phyloP scores from a whole-genome alignment of 345 rosid species.

The Pistacia vera region DNA sequence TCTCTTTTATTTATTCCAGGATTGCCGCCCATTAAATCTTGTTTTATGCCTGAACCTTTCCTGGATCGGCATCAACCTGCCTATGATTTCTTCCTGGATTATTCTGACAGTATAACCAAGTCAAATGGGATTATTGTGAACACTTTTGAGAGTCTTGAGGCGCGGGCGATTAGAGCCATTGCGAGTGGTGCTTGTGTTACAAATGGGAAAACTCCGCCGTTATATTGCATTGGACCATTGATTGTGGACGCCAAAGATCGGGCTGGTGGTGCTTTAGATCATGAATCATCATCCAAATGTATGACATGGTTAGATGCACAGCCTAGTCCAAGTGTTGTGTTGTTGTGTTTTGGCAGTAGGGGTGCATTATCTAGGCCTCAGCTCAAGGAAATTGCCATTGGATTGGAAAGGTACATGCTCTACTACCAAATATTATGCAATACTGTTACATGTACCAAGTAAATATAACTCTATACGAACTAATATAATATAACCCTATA shows the following conservation, averaged over 20 bases:
- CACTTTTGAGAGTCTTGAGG: constrained; percentile 31
- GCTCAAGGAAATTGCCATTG: constrained; percentile 23
- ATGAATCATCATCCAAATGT: background rate
- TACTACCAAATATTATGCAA: too few relatives aligned
- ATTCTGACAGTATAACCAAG: background rate
- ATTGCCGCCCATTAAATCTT: constrained; percentile 33
- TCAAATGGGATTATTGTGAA: too few relatives aligned
- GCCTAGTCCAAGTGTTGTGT: constrained; percentile 28
- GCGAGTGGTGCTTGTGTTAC: constrained; percentile 17
- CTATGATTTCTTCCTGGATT: constrained; percentile 16
- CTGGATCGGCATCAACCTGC: constrained; percentile 26
- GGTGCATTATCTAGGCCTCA: constrained; percentile 14
- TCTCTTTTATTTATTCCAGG: constrained; percentile 27
- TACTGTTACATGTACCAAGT: too few relatives aligned
- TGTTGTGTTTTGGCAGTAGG: constrained; percentile 29
- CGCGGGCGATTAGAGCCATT: constrained; percentile 25
- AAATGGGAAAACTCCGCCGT: constrained; percentile 14
- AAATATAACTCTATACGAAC: too few relatives aligned
- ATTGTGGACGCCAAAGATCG: constrained; percentile 20
- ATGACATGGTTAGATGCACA: constrained; percentile 30
- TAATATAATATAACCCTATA: too few relatives aligned
- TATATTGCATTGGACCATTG: constrained; percentile 38
- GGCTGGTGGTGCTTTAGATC: background rate
- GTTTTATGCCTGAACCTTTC: constrained; percentile 27
- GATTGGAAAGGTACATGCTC: constrained; percentile 15